Evolutionary conservation across 768 basidiomycete species (phyloP), one percentile per base, ranked within the genome.

Genomic region (Megacollybia marginata): DNA sequence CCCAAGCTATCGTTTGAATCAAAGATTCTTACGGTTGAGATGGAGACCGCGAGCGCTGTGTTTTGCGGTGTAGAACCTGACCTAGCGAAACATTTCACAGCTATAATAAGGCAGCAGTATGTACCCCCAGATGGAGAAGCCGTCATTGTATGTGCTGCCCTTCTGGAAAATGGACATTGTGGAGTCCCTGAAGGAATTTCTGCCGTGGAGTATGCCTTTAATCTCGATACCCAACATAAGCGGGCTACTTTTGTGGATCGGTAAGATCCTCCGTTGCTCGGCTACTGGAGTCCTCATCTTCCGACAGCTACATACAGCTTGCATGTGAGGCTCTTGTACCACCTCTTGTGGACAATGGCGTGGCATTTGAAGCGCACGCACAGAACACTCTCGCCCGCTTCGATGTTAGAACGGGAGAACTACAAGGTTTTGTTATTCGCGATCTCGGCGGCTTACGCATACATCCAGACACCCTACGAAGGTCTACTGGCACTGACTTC

Each of bases 351-450:
- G 49, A 72, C 38, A 78, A 82, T 46, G 79, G 79, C 4, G 74
- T 80, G n/a, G 74, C 75, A 7, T 79, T 82, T 47, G 80, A 82
- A 62, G 80, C 78, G 9, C 80, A 82, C 58, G 76, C 78, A 1
- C 80, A 82, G 52, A 82, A 80, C 55, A 67, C 74, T 15, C 70
- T 79, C 7, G 68, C 70, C 34, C 75, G 78, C 18, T 70, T 78
- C 48, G 68, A 77, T 51, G 52, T 59, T 2, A 48, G 58, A 11
- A 73, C 75, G 1, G 69, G 71, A 32, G 66, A 67, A 46, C 64
- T 73, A 9, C 62, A 66, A 15, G 78, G 78, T 15, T 79, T 82
- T 57, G 69, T 80, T 31, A 56, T 79, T 49, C 76, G 80, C 33
- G 80, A 82, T 55, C 69, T 82, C 15, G 79, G 78, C 6, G 80